Evolutionary conservation across 352 stramenopile genomes (phyloP), one percentile per base, ranked within the genome.

Genomic region (Pythium plurisporium): DNA sequence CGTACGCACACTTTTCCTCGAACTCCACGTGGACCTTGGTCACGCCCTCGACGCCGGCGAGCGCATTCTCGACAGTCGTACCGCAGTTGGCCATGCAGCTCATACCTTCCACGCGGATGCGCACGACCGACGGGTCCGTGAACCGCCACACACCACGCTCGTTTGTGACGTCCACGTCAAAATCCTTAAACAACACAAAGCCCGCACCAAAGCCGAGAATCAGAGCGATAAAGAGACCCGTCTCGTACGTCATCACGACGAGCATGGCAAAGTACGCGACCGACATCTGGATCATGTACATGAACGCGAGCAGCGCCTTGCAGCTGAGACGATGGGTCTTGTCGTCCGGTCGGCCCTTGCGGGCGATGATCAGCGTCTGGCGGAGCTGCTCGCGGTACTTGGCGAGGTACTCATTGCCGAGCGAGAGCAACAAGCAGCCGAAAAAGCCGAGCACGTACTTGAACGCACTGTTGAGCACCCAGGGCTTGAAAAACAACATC

Each of bases 41-140:
- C 47, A 96, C 89, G 29, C 87, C 86, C 17, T 72, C 56, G 14
- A 79, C 69, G 20, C 25, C 50, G 29, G 54, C 37, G 34, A 95
- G 54, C 22, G 84, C 67, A 42, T 83, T 82, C 54, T 79, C 60
- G 11, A 94, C 78, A 3, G 84, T 93, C 37, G 53, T 96, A 27
- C 93, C 95, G 57, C 87, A 92, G 64, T 96, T 96, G 29, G 93
- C 89, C 76, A 97, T 88, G 44, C 82, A 92, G 47, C 74, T 83
- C 79, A 97, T 96, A 43, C 91, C 90, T 12, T 63, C 55, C 15
- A 56, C 49, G 14, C 26, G 49, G 26, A 59, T 59, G 27, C 51
- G 51, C 3, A 59, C 51, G 29, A 62, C 54, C 34, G 54, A 94
- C 10, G 83, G 83, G 27, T 62, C 55, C 33, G 53, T 53, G 33